Evolutionary conservation across 331 rosid genomes (phyloP).

Genomic region (Rosa hybrid): DNA sequence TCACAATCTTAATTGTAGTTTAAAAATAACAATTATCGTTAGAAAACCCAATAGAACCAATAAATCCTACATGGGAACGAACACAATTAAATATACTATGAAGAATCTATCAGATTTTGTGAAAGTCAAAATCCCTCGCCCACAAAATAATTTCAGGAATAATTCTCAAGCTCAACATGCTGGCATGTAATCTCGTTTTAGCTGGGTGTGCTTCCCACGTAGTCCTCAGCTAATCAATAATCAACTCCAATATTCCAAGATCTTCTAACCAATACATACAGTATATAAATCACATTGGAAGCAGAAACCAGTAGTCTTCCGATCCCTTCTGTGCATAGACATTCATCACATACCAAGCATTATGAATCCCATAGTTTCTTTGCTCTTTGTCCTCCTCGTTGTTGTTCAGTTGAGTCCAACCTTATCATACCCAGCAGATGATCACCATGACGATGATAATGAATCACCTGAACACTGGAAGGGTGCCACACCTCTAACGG

Average conservation of each 20-base stretch:
- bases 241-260: not conserved
- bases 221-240: constrained; percentile 8
- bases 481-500: constrained; percentile 35
- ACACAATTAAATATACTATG: not conserved
- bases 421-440: constrained; percentile 8
- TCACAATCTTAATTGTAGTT: not conserved
- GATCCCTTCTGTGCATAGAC: not conserved
- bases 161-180: constrained; percentile 38
- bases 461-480: constrained; percentile 6
- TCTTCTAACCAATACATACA: not conserved
- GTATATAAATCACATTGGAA: constrained; percentile 16
- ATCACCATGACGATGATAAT: constrained; percentile 9
- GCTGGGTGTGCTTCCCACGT: constrained; percentile 60
- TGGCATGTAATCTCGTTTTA: constrained; percentile 46
- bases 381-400: constrained; percentile 33
- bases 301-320: not conserved
- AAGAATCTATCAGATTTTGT: not conserved
- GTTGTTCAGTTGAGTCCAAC: constrained; percentile 28
- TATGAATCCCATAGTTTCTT: constrained; percentile 28
- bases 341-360: not conserved
- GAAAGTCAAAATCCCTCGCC: constrained; percentile 16
- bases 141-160: not conserved
- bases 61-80: not conserved
- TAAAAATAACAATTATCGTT: not conserved
- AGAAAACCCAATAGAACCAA: not conserved